Conservation (phyloP, 305 asterid genomes). For the Petunia hybrid region DNA sequence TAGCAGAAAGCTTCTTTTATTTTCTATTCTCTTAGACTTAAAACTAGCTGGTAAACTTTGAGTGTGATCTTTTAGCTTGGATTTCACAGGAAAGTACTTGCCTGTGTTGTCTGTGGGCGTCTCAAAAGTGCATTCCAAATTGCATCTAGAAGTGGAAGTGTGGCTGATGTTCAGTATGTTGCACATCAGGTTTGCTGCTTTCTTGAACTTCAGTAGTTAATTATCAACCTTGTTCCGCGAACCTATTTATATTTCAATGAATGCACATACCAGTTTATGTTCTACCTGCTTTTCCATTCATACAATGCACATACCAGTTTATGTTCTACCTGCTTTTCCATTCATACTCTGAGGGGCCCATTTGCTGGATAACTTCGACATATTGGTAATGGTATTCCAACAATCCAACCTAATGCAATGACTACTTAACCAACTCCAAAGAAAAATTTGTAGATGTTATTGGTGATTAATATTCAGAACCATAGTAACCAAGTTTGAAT, state of each 20-base stretch:
- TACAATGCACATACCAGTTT: neutral
- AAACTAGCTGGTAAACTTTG: conserved; percentile 31
- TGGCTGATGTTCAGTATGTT: conserved; percentile 97
- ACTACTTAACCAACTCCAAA: neutral
- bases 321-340: neutral
- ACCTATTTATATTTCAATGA: conserved; percentile 1
- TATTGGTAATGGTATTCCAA: conserved; percentile 23
- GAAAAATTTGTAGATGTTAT: conserved; percentile 21
- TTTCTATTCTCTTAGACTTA: neutral
- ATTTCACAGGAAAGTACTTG: conserved; percentile 89
- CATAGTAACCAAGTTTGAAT: neutral
- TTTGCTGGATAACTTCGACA: conserved; percentile 9
- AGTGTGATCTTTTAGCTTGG: conserved; percentile 36
- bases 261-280: conserved; percentile 6
- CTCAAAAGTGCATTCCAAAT: conserved; percentile 98
- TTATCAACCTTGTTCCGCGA: neutral
- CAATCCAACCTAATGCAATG: conserved; percentile 10
- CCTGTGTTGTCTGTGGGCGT: conserved; percentile 99
- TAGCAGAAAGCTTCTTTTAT: neutral
- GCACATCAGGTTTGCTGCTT: conserved; percentile 86
- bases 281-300: neutral
- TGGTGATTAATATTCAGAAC: conserved; percentile 24
- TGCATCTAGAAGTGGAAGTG: conserved; percentile 98
- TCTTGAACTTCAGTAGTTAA: conserved; percentile 34
- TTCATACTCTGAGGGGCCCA: conserved; percentile 23